These are phyloP conservation scores for Aspergillus sparsus DNA, from an alignment of 495 filamentous ascomycete species.

Conservation along the genomic window DNA sequence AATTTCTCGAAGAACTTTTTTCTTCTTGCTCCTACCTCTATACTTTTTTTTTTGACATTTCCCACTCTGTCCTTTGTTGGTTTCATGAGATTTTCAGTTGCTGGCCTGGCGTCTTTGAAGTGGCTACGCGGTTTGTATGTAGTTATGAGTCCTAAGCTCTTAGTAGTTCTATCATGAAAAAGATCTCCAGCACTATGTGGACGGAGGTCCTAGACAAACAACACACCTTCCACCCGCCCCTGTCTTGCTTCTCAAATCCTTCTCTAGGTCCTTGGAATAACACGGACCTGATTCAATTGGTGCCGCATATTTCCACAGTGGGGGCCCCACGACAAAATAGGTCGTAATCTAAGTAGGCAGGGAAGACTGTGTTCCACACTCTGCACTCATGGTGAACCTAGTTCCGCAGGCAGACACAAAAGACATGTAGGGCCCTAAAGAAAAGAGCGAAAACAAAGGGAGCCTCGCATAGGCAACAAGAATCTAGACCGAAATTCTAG, in stretches of 20 bases:
- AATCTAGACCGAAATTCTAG: too few species aligned
- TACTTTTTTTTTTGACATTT: slow-evolving; percentile 21
- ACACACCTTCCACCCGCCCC: neutral
- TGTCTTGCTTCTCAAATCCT: neutral
- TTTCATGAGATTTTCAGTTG: slow-evolving; percentile 19
- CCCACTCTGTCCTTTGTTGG: slow-evolving; percentile 18
- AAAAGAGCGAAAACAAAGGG: too few species aligned
- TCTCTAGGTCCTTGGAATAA: neutral
- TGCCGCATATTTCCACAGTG: slow-evolving; percentile 12
- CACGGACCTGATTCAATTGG: slow-evolving; percentile 4
- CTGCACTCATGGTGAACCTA: too few species aligned
- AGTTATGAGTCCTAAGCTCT: neutral
- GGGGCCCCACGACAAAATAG: slow-evolving; percentile 15
- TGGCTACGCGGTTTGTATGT: slow-evolving; percentile 16
- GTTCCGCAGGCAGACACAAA: neutral
- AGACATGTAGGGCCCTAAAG: too few species aligned
- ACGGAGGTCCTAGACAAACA: neutral
- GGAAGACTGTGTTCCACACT: too few species aligned
- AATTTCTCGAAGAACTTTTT: slow-evolving; percentile 35
- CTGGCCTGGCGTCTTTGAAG: slow-evolving; percentile 20
- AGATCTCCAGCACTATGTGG: neutral
- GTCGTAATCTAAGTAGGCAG: too few species aligned
- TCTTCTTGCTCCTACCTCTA: slow-evolving; percentile 23
- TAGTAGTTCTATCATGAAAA: slow-evolving; percentile 8
- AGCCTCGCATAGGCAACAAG: too few species aligned